Percentiles rank a stretch among this genome's conserved stretches.
These are phyloP conservation scores for Brettanomyces bruxellensis DNA, from an alignment of 805 yeast genomes.

Conservation along the genomic window DNA sequence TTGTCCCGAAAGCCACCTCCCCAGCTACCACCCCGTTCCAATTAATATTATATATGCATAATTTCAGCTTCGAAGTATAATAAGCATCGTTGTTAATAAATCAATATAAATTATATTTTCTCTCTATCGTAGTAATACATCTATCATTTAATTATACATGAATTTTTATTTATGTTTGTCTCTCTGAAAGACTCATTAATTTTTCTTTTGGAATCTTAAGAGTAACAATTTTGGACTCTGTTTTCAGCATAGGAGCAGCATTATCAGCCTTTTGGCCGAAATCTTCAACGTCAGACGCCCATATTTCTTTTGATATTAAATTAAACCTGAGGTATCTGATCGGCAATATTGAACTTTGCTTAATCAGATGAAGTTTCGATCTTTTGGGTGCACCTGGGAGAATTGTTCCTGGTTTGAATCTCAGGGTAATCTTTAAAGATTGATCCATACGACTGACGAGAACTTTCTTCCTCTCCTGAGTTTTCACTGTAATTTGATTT, in stretches of 20 bases:
- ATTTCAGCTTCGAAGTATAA: too few species aligned
- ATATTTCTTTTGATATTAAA: slow-evolving; percentile 14
- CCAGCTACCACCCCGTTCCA: too few species aligned
- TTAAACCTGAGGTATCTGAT: slow-evolving; percentile 29
- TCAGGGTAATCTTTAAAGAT: background rate
- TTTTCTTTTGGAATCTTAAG: background rate
- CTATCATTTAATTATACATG: too few species aligned
- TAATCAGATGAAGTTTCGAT: slow-evolving; percentile 14
- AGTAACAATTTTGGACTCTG: background rate
- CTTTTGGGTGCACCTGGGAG: slow-evolving; percentile 7
- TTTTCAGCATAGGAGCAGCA: background rate
- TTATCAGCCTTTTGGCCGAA: slow-evolving; percentile 9
- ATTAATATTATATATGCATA: too few species aligned
- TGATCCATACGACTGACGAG: background rate
- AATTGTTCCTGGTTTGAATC: slow-evolving; percentile 1
- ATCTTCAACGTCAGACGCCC: slow-evolving; percentile 18
- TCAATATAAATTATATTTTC: too few species aligned
- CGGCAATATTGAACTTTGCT: slow-evolving; percentile 11
- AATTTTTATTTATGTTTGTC: background rate
- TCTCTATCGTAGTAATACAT: too few species aligned
- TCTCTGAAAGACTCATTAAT: background rate
- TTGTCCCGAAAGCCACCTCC: too few species aligned
- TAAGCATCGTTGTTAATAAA: too few species aligned
- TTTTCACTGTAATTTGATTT: background rate
- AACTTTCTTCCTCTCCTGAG: background rate